Base-by-base conservation (phyloP, 2,329 filamentous ascomycete genomes). In the Neofusicoccum kwambonambiense region DNA sequence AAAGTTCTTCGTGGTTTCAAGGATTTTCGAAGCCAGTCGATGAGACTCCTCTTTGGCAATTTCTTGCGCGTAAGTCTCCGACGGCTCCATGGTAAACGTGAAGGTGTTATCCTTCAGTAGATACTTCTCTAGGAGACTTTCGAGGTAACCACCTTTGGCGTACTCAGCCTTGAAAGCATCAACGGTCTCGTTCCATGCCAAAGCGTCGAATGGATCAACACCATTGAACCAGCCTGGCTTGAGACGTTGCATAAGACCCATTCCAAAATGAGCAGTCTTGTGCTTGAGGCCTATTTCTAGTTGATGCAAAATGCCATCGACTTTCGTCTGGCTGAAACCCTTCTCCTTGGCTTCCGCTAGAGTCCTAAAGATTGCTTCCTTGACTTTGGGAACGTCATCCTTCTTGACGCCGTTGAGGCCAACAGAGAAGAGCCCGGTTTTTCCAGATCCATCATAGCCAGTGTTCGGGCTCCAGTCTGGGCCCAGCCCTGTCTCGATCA, bases 181-280 rank as follows among this genome's bases (percentile, higher is more conserved):
- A 3, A 98, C 89, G 0, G 92, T 92, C 49, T 95, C 90, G 71
- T 97, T 95, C 92, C 93, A 98, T 2, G 92, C 90, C 41, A 99
- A 82, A 12, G 92, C 89, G 69, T 96, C 89, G 77, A 98, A 96
- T 0, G 95, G 94, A 75, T 98, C 92, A 3, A 93, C 88, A 4
- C 94, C 95, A 65, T 95, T 96, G 78, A 99, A 98, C 95, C 95
- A 99, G 66, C 90, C 89, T 1, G 92, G 90, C 74, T 96, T 91
- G 7, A 97, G 84, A 47, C 94, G 88, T 70, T 97, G 92, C 77
- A 99, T 87, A 62, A 98, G 86, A 17, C 89, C 89, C 84, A 97
- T 92, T 13, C 95, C 95, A 74, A 99, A 99, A 72, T 90, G 93
- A 63, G 95, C 92, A 0, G 93, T 97, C 82, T 98, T 98, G 80